These are phyloP conservation scores for Mycogone perniciosa DNA, from an alignment of 2,329 filamentous ascomycete genomes.

Conservation along the genomic window DNA sequence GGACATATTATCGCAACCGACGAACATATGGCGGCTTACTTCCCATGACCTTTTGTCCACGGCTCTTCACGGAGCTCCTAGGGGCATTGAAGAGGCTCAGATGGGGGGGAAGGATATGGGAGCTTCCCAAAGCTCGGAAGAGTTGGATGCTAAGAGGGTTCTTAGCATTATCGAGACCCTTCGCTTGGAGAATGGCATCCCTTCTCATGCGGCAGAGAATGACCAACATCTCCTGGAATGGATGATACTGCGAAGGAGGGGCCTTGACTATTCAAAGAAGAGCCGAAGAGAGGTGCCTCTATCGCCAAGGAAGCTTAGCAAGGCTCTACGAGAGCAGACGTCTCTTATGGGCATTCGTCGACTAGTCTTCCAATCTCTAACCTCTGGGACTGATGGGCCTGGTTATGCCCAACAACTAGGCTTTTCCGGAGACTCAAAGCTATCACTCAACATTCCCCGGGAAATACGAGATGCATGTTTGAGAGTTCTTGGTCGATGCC, in stretches of 20 bases:
- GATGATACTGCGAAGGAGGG: slow-evolving; percentile 26
- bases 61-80: slow-evolving; percentile 26
- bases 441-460: slow-evolving; percentile 13
- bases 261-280: slow-evolving; percentile 10
- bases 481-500: slow-evolving; percentile 13
- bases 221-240: slow-evolving; percentile 31
- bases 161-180: slow-evolving; percentile 16
- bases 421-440: background rate
- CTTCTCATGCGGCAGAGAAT: slow-evolving; percentile 20
- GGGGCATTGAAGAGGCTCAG: background rate
- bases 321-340: slow-evolving; percentile 18
- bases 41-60: slow-evolving; percentile 38
- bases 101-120: background rate
- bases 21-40: slow-evolving; percentile 33
- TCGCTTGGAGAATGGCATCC: slow-evolving; percentile 26
- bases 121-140: background rate
- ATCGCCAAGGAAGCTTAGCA: slow-evolving; percentile 14
- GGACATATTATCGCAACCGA: slow-evolving; percentile 19
- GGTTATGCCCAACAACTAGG: slow-evolving; percentile 14
- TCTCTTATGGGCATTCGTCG: slow-evolving; percentile 26
- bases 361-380: slow-evolving; percentile 24
- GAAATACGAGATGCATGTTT: slow-evolving; percentile 21
- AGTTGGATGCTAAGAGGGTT: background rate
- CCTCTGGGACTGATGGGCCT: slow-evolving; percentile 16
- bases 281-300: slow-evolving; percentile 2